Evolutionary conservation across 495 filamentous ascomycete species (phyloP).

Genomic region (Tuber brumale): DNA sequence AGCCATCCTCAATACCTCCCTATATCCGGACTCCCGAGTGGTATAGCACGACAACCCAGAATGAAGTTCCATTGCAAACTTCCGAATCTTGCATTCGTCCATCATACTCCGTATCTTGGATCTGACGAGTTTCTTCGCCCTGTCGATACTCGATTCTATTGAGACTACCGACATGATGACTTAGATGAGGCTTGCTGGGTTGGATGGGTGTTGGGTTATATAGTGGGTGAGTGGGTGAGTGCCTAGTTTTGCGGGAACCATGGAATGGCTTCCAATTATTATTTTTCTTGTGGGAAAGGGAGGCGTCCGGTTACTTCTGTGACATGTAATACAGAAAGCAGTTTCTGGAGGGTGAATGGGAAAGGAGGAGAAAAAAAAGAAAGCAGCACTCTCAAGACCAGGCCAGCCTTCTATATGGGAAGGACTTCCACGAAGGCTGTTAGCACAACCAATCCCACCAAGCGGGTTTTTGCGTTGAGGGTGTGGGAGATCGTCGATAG

Average conservation of each 20-base stretch:
- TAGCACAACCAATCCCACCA: constrained; percentile 23
- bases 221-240: constrained; percentile 22
- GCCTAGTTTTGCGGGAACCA: constrained; percentile 20
- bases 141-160: constrained; percentile 25
- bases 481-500: constrained; percentile 23
- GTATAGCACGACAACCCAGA: constrained; percentile 23
- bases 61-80: constrained; percentile 19
- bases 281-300: background rate
- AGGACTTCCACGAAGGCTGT: background rate
- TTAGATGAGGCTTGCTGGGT: constrained; percentile 3
- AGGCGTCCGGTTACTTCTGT: background rate
- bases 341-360: background rate
- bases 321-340: background rate
- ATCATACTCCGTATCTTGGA: constrained; percentile 25
- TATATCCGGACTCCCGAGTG: constrained; percentile 9
- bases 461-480: constrained; percentile 11
- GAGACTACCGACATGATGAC: constrained; percentile 26
- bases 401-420: background rate
- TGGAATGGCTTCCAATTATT: constrained; percentile 13
- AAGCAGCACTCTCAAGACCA: background rate
- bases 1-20: constrained; percentile 23
- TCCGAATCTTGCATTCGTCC: constrained; percentile 19
- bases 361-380: background rate
- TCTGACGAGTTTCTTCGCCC: constrained; percentile 18
- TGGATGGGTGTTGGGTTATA: constrained; percentile 10